These are phyloP conservation scores for Yamadazyma trypodendri DNA, from an alignment of 1,139 yeast species.

Conservation along the genomic window DNA sequence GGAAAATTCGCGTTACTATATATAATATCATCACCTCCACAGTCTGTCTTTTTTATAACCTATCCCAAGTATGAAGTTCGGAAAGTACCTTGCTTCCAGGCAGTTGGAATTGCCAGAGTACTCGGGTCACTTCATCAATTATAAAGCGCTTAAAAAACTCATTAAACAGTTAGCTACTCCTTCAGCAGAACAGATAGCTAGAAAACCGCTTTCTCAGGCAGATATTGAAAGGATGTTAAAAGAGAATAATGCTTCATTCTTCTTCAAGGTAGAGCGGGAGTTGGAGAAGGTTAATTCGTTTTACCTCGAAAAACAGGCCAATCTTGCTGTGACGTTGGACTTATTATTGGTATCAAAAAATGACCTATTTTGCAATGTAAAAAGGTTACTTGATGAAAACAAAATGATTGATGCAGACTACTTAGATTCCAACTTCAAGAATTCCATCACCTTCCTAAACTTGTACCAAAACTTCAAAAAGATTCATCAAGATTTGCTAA, in stretches of 20 bases:
- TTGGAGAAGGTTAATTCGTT: conserved; percentile 90
- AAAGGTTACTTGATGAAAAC: conserved; percentile 21
- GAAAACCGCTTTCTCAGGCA: conserved; percentile 21
- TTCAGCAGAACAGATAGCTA: conserved; percentile 11
- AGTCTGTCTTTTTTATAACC: background rate
- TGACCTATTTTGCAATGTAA: conserved; percentile 48
- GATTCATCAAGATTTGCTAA: conserved; percentile 81
- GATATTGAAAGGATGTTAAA: conserved; percentile 64
- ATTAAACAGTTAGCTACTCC: conserved; percentile 66
- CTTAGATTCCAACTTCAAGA: conserved; percentile 32
- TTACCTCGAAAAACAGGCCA: conserved; percentile 88
- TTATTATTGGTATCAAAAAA: conserved; percentile 70
- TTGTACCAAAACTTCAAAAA: conserved; percentile 87
- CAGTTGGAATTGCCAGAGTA: conserved; percentile 95
- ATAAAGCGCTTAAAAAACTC: conserved; percentile 83
- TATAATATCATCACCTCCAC: background rate
- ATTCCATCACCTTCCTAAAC: conserved; percentile 45
- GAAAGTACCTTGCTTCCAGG: conserved; percentile 90
- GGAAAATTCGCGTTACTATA: background rate
- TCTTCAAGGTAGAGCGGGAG: conserved; percentile 90
- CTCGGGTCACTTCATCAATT: conserved; percentile 89
- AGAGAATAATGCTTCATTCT: conserved; percentile 90
- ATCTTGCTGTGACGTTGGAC: conserved; percentile 73
- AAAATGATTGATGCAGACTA: conserved; percentile 12
- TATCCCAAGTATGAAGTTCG: conserved; percentile 66